phyloP scores from a whole-genome alignment of 176 grass and related monocot species.

The Oryza meridionalis region DNA sequence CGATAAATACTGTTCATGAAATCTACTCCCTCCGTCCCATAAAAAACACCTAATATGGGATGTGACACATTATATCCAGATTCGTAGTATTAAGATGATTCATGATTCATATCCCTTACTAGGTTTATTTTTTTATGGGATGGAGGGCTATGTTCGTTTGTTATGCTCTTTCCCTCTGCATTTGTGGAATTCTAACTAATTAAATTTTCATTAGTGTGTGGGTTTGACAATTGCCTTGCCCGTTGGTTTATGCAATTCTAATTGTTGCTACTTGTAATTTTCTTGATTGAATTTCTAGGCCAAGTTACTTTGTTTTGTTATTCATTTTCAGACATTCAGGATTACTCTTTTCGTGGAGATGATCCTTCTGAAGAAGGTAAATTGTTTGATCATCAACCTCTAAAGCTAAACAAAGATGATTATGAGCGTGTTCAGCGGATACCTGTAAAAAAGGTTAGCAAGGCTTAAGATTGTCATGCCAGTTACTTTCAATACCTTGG shows the following conservation, averaged over 20 bases:
- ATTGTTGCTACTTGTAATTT: neutral
- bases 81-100: too few species aligned
- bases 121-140: too few species aligned
- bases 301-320: neutral
- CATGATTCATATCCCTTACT: too few species aligned
- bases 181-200: neutral
- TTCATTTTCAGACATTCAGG: constrained; percentile 37
- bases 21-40: too few species aligned
- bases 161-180: neutral
- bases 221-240: neutral
- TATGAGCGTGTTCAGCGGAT: constrained; percentile 47
- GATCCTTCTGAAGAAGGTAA: constrained; percentile 30
- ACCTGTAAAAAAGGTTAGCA: constrained; percentile 54
- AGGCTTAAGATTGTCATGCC: neutral
- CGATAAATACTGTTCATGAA: neutral
- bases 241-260: too few species aligned
- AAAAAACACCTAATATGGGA: too few species aligned
- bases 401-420: constrained; percentile 54
- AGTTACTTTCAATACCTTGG: neutral
- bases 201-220: neutral
- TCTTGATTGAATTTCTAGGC: neutral
- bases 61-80: too few species aligned
- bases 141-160: neutral
- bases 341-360: constrained; percentile 31
- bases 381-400: constrained; percentile 55